phyloP scores from a whole-genome alignment of 2,329 filamentous ascomycete genomes.

The Arachnomyces sp. region DNA sequence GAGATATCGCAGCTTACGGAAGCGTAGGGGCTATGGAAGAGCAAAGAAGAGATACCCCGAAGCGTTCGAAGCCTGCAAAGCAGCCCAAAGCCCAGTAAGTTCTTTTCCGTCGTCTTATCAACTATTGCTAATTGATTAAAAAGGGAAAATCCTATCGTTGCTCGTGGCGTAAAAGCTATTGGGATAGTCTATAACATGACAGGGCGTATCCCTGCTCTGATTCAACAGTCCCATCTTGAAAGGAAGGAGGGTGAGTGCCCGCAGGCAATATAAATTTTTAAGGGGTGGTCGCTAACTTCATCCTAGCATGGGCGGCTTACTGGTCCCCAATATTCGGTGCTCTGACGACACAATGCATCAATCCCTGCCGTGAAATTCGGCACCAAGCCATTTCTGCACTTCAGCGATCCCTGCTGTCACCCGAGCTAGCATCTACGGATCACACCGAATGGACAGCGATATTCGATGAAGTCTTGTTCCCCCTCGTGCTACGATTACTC shows the following conservation, averaged over 20 bases:
- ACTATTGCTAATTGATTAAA: slow-evolving; percentile 15
- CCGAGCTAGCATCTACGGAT: slow-evolving; percentile 71
- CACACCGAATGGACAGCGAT: slow-evolving; percentile 92
- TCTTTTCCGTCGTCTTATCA: slow-evolving; percentile 8
- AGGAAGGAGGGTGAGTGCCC: slow-evolving; percentile 60
- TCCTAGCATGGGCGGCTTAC: slow-evolving; percentile 87
- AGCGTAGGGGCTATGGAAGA: slow-evolving; percentile 63
- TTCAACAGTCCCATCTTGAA: slow-evolving; percentile 88
- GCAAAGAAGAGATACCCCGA: slow-evolving; percentile 54
- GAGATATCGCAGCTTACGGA: slow-evolving; percentile 80
- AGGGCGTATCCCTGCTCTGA: slow-evolving; percentile 70
- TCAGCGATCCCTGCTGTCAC: slow-evolving; percentile 76
- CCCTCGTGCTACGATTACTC: slow-evolving; percentile 73
- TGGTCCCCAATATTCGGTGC: slow-evolving; percentile 93
- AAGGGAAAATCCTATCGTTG: slow-evolving; percentile 63
- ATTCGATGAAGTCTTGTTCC: slow-evolving; percentile 88
- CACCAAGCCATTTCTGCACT: slow-evolving; percentile 79
- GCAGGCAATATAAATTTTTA: neutral
- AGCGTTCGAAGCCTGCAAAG: slow-evolving; percentile 47
- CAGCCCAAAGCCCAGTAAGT: slow-evolving; percentile 48
- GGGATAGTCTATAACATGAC: slow-evolving; percentile 75
- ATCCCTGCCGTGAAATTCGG: slow-evolving; percentile 86
- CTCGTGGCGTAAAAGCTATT: slow-evolving; percentile 71
- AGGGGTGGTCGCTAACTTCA: slow-evolving; percentile 20
- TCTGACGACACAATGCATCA: slow-evolving; percentile 81